Percentiles rank a stretch among this genome's conserved stretches.
Evolutionary conservation across 2,329 filamentous ascomycete species (phyloP).

Genomic region (Fusarium circinatum): DNA sequence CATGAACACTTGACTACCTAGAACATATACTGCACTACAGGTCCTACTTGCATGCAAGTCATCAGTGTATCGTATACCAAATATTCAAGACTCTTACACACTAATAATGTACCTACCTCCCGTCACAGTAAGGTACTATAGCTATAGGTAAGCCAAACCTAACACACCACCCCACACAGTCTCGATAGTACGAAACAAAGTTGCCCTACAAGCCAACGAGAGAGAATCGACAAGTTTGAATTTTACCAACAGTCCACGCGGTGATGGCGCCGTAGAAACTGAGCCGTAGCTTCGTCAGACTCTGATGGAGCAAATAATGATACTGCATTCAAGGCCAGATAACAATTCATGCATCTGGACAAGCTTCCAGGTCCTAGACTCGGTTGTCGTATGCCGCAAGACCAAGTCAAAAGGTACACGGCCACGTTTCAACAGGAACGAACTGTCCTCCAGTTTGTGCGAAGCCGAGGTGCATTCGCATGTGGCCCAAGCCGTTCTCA

Average conservation of each 20-base stretch:
- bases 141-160: neutral
- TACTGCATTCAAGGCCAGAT: neutral
- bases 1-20: neutral
- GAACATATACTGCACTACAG: neutral
- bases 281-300: neutral
- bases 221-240: slow-evolving; percentile 36
- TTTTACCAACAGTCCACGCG: slow-evolving; percentile 28
- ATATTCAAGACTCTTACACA: neutral
- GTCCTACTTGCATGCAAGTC: neutral
- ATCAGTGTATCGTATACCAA: neutral
- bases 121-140: neutral
- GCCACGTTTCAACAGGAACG: neutral
- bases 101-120: neutral
- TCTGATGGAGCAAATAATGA: neutral
- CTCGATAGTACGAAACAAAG: neutral
- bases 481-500: neutral
- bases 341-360: neutral
- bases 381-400: neutral
- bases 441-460: neutral
- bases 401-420: neutral
- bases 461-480: neutral
- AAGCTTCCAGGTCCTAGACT: neutral
- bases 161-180: slow-evolving; percentile 20
- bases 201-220: neutral
- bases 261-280: neutral